Evolutionary conservation across 2,329 filamentous ascomycete genomes (phyloP), one percentile per base, ranked within the genome.

Genomic region (Pyrenophora tritici-repentis): DNA sequence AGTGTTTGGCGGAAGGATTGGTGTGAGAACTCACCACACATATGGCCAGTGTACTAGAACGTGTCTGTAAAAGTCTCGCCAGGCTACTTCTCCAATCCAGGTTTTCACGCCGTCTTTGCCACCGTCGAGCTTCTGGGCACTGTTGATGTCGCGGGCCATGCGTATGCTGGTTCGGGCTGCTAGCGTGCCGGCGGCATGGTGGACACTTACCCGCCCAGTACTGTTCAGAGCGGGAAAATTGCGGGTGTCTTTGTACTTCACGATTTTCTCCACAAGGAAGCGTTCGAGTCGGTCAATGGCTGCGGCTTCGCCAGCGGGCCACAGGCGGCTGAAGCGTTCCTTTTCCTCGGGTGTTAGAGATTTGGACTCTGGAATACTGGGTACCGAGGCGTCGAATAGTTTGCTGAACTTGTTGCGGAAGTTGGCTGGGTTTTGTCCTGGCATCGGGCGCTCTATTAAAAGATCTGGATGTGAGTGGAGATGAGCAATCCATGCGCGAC

Each of bases 31-130:
- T 66, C 73, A 86, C 85, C 86, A 90, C 6, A 91, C 79, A 63
- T 91, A 92, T 0, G 92, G 92, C 90, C 90, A 96, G 53, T 92
- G 78, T 0, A 86, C 89, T 4, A 96, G 75, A 3, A 96, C 89
- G 68, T 81, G 79, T 1, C 78, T 65, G 62, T 81, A 81, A 37
- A 81, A 78, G 49, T 82, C 79, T 1, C 79, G 71, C 68, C 80
- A 81, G 2, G 79, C 78, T n/a, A 82, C 73, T 58, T 82, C 79
- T 6, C 75, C 73, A 2, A 82, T 79, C 79, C 79, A 82, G 4
- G 73, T 61, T 16, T 67, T 59, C 6, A 76, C 66, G 1, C 75
- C 78, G 4, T 80, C 75, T 4, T 71, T 68, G 6, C 73, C 73
- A 10, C 67, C 70, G n/a, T 74, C 67, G 38, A 96, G 79, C 50